Percentiles rank a stretch among this genome's conserved stretches.
Conservation (phyloP, 441 rosid species). For the Erodium trifolium region DNA sequence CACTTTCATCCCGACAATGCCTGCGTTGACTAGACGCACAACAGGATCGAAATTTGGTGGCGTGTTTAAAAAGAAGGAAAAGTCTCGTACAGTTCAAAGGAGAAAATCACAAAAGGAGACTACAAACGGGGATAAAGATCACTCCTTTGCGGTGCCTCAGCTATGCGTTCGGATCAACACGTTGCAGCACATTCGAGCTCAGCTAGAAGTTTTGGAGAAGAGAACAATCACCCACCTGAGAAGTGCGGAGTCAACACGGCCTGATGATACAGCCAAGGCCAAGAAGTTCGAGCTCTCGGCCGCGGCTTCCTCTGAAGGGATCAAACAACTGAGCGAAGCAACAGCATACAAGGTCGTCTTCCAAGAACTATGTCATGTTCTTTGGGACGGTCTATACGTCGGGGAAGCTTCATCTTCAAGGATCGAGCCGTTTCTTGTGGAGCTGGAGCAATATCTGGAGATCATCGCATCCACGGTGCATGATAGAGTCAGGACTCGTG, state of each 20-base stretch:
- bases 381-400: constrained; percentile 51
- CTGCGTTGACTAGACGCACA: constrained; percentile 55
- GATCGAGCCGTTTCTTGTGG: constrained; percentile 67
- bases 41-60: constrained; percentile 44
- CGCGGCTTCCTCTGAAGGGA: constrained; percentile 43
- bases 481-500: constrained; percentile 51
- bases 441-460: constrained; percentile 54
- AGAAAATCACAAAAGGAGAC: constrained; percentile 41
- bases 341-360: constrained; percentile 43
- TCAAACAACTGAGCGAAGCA: constrained; percentile 47
- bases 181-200: constrained; percentile 38
- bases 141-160: constrained; percentile 43
- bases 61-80: constrained; percentile 50
- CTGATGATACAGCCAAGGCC: constrained; percentile 20
- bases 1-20: constrained; percentile 47
- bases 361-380: constrained; percentile 46
- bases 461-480: constrained; percentile 48
- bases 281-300: constrained; percentile 45
- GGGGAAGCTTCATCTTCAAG: constrained; percentile 74
- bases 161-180: constrained; percentile 61
- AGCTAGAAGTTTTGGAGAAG: constrained; percentile 36
- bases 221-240: constrained; percentile 34
- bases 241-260: constrained; percentile 29
- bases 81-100: constrained; percentile 31
- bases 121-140: constrained; percentile 17